phyloP scores from a whole-genome alignment of 306 rosid species.

The Comarum palustre region DNA sequence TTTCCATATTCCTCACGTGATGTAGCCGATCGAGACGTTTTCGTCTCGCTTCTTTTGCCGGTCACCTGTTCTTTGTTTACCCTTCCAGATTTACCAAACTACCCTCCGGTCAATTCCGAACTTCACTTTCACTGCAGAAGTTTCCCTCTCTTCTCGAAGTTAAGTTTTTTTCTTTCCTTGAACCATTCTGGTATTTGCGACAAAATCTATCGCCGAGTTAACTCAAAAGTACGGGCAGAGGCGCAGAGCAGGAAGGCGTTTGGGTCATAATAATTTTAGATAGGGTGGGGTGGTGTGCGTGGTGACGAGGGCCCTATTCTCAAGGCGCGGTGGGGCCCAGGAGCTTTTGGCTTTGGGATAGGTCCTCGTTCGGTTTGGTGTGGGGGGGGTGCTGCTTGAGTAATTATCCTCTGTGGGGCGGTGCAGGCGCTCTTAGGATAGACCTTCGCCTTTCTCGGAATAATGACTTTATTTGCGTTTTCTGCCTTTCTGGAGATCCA shows the following conservation, averaged over 20 bases:
- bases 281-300: constrained; percentile 24
- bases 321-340: constrained; percentile 29
- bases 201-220: constrained; percentile 11
- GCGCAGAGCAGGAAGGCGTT: constrained; percentile 19
- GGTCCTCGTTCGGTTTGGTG: constrained; percentile 18
- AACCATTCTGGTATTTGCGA: background rate
- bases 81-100: constrained; percentile 28
- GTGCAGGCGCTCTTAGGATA: background rate
- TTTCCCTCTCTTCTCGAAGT: background rate
- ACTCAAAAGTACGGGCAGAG: background rate
- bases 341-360: background rate
- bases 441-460: background rate
- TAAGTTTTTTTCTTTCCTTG: background rate
- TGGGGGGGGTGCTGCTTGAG: constrained; percentile 20
- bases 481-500: constrained; percentile 14
- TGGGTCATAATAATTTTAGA: constrained; percentile 23
- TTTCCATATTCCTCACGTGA: constrained; percentile 28
- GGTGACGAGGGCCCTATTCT: constrained; percentile 30
- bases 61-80: constrained; percentile 22
- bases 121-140: background rate
- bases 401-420: constrained; percentile 13
- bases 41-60: constrained; percentile 36
- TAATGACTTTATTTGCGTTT: background rate
- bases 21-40: constrained; percentile 38
- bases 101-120: constrained; percentile 29